Evolutionary conservation across 208 protist species (phyloP).

Genomic region (Angomonas deanei): DNA sequence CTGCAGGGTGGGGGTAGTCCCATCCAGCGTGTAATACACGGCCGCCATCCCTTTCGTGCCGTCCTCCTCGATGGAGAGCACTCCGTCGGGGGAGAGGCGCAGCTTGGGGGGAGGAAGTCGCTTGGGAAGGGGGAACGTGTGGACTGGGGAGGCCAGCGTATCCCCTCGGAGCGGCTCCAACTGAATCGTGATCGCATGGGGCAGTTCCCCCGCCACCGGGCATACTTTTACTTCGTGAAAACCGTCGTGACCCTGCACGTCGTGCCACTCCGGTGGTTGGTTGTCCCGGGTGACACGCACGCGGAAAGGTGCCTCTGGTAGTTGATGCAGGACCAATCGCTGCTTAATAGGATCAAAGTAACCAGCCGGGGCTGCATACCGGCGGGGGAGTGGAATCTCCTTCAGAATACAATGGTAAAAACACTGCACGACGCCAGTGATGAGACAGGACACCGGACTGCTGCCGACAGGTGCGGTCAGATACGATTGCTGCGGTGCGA

Average conservation of each 20-base stretch:
- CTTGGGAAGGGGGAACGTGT: slow-evolving; percentile 15
- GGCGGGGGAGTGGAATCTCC: slow-evolving; percentile 9
- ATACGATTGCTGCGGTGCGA: background rate
- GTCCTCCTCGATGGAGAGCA: slow-evolving; percentile 6
- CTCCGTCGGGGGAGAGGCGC: slow-evolving; percentile 11
- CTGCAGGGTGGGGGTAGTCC: slow-evolving; percentile 25
- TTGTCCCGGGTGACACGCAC: slow-evolving; percentile 10
- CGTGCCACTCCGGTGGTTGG: background rate
- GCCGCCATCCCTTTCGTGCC: slow-evolving; percentile 14
- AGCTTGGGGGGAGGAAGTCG: slow-evolving; percentile 27
- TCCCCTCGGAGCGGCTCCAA: slow-evolving; percentile 17
- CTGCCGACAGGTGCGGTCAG: background rate
- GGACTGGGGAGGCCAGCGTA: background rate
- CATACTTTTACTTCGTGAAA: background rate
- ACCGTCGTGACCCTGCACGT: background rate
- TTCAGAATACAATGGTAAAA: background rate
- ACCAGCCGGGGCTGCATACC: background rate
- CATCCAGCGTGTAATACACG: slow-evolving; percentile 47
- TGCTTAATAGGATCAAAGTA: background rate
- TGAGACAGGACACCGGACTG: background rate
- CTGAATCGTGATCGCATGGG: slow-evolving; percentile 13
- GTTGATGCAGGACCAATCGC: background rate
- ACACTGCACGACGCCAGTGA: background rate
- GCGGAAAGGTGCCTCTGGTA: background rate
- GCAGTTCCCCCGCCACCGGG: slow-evolving; percentile 5